These are phyloP conservation scores for Marchantia polymorpha DNA, from an alignment of 225 moss, liverwort and hornwort species.

Conservation along the genomic window DNA sequence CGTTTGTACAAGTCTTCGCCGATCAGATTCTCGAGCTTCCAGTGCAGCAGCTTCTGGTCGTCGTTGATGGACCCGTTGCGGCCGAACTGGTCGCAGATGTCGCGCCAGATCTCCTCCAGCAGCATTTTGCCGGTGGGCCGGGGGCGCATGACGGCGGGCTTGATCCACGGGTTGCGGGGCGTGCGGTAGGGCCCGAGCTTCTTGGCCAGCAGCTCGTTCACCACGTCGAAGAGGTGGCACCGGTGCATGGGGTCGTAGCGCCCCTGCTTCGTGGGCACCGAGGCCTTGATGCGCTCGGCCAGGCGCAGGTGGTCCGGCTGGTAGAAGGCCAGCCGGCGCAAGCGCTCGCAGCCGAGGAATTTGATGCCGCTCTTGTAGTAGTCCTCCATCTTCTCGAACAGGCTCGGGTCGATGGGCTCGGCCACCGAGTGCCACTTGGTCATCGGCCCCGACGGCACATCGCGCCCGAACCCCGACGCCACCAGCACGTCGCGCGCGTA, in stretches of 20 bases:
- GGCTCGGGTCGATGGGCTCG: conserved; percentile 39
- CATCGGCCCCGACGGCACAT: conserved; percentile 22
- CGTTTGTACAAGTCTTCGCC: conserved; percentile 37
- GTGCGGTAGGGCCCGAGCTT: conserved; percentile 31
- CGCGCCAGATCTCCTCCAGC: conserved; percentile 42
- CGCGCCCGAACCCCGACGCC: conserved; percentile 41
- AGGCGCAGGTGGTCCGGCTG: conserved; percentile 19
- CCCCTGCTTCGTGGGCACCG: conserved; percentile 14
- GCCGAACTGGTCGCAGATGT: conserved; percentile 30
- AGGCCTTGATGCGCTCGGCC: conserved; percentile 21
- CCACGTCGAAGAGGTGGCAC: conserved; percentile 43
- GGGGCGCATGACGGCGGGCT: conserved; percentile 28
- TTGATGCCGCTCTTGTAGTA: conserved; percentile 39
- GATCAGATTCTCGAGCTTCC: conserved; percentile 33
- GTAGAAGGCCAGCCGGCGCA: conserved; percentile 20
- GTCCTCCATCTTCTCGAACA: conserved; percentile 45
- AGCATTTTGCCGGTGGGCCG: conserved; percentile 33
- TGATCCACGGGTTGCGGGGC: conserved; percentile 29
- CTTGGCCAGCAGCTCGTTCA: conserved; percentile 40
- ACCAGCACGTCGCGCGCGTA: conserved; percentile 44
- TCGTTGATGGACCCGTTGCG: conserved; percentile 35
- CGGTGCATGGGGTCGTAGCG: conserved; percentile 36
- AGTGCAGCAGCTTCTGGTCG: conserved; percentile 35
- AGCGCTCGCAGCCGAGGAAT: conserved; percentile 38
- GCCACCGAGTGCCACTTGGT: conserved; percentile 43